Evolutionary conservation across 768 basidiomycete genomes (phyloP).

Genomic region (Tylopilus vinaceipallidus): DNA sequence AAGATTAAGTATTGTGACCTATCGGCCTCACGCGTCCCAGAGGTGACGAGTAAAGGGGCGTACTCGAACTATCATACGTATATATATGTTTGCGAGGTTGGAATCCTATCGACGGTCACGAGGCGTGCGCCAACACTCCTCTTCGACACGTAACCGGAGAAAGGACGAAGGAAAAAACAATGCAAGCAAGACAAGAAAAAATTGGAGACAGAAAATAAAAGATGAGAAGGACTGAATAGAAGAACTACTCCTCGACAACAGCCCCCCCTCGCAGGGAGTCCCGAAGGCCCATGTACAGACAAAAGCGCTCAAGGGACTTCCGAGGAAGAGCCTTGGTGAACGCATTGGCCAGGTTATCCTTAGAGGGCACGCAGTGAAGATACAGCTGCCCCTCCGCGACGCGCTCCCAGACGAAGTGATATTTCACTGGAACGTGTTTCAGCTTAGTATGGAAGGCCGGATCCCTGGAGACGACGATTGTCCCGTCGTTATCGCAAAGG

Average conservation of each 20-base stretch:
- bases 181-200: too few species aligned
- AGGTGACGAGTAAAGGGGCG: too few species aligned
- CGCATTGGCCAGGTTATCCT: not conserved
- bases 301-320: not conserved
- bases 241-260: too few species aligned
- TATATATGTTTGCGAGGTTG: too few species aligned
- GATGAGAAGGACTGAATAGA: not conserved
- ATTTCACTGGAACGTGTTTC: conserved; percentile 40
- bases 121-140: not conserved
- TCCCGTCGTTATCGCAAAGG: conserved; percentile 37
- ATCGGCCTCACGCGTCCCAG: too few species aligned
- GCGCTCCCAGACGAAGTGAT: not conserved
- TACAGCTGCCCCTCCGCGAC: not conserved
- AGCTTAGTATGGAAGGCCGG: conserved; percentile 34
- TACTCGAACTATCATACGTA: too few species aligned
- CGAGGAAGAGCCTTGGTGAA: not conserved
- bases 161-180: not conserved
- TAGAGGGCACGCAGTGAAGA: not conserved
- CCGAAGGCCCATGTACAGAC: not conserved
- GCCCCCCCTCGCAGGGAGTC: too few species aligned
- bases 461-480: conserved; percentile 35
- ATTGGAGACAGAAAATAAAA: too few species aligned
- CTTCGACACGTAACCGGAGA: not conserved
- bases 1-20: too few species aligned
- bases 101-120: too few species aligned